Conservation (phyloP, 176 grass and related monocot genomes). For the Microstegium vimineum region DNA sequence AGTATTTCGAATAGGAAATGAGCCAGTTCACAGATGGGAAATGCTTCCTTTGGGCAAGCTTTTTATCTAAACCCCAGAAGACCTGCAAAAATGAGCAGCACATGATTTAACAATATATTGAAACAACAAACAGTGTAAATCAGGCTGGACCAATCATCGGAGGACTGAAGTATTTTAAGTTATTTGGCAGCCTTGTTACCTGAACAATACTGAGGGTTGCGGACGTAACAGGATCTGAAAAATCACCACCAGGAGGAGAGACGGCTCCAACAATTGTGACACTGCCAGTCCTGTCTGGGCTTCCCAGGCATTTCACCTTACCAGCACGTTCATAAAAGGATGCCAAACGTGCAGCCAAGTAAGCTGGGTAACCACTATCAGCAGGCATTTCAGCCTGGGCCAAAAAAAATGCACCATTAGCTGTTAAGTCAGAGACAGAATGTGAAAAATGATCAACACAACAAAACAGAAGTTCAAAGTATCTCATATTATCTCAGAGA, state of each 20-base stretch:
- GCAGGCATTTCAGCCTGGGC: conserved; percentile 98
- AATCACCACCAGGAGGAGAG: conserved; percentile 97
- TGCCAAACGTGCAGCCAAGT: conserved; percentile 91
- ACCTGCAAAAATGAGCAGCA: conserved; percentile 55
- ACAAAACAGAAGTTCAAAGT: not conserved
- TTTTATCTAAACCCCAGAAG: conserved; percentile 99
- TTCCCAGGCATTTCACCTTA: conserved; percentile 94
- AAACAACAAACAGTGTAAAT: not conserved
- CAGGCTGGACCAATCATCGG: not conserved
- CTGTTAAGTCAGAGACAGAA: not conserved
- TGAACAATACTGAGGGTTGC: conserved; percentile 98
- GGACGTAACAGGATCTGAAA: conserved; percentile 98
- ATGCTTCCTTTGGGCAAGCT: conserved; percentile 98
- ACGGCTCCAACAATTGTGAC: conserved; percentile 99
- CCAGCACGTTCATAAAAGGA: conserved; percentile 99
- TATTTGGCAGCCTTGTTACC: conserved; percentile 35
- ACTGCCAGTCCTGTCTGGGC: conserved; percentile 90
- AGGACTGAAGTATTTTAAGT: not conserved
- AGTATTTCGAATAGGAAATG: conserved; percentile 99
- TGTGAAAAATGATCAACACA: not conserved
- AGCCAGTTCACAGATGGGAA: conserved; percentile 99
- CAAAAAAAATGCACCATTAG: not conserved
- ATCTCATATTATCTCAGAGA: not conserved
- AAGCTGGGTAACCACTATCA: conserved; percentile 98
- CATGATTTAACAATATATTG: not conserved